Percentiles rank a stretch among this genome's conserved stretches.
phyloP scores from a whole-genome alignment of 441 rosid genomes.

The Eruca vesicaria region DNA sequence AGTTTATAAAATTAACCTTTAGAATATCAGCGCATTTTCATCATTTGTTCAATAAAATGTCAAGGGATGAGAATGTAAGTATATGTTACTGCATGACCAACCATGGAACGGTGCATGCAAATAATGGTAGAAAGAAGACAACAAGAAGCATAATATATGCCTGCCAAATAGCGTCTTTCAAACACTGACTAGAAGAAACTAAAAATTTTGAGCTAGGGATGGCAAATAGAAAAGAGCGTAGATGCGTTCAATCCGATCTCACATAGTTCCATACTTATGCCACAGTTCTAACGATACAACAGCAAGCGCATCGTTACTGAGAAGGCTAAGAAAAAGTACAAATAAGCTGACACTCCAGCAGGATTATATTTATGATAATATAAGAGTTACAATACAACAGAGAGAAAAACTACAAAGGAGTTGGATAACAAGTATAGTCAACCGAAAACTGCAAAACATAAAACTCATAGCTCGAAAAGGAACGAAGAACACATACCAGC shows the following conservation, averaged over 20 bases:
- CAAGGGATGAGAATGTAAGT: not conserved
- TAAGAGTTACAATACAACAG: not conserved
- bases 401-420: not conserved
- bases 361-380: not conserved
- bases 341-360: not conserved
- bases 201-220: not conserved
- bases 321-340: not conserved
- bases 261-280: not conserved
- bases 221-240: not conserved
- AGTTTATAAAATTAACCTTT: not conserved
- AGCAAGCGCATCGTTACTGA: not conserved
- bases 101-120: too few relatives aligned
- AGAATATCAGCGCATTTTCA: not conserved
- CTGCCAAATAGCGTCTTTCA: not conserved
- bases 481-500: slow-evolving; percentile 51
- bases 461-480: not conserved
- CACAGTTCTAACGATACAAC: not conserved
- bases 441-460: not conserved
- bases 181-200: not conserved
- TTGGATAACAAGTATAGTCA: not conserved
- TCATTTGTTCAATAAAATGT: not conserved
- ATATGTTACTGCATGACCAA: not conserved
- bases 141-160: not conserved
- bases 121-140: too few relatives aligned
- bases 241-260: not conserved